Base-by-base conservation (phyloP, 805 yeast genomes). In the Zygosaccharomyces rouxii region DNA sequence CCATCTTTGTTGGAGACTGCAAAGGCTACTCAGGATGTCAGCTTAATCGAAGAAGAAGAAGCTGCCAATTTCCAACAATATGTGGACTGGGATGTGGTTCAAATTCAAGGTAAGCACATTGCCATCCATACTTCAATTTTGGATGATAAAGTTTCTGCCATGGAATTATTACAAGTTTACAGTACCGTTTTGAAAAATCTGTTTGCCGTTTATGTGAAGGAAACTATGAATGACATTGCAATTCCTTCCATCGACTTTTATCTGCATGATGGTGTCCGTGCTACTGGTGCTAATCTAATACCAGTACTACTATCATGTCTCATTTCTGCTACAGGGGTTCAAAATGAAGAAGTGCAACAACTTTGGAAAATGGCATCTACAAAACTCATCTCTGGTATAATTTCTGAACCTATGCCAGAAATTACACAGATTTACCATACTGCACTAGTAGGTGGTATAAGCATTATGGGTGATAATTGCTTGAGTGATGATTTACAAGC, bases 71-170 rank as follows among this genome's bases (percentile, higher is more conserved):
- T 80, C 55, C 85, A 82, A 57, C 83, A 81, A 60, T 86, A 88
- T 58, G 95, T 89, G 46, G 97, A 89, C 53, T 94, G 97, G 94
- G 98, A 94, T 62, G 94, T 94, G 40, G 83, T 94, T 47, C 89
- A 89, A 57, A 73, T 90, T 39, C 82, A 88, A 26, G 99, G 98
- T 46, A 90, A 89, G 67, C 90, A 88, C 61, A 81, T 94, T 60
- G 98, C 97, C 19, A 89, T 94, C 45, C 96, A 92, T 64, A 90
- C 97, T 3, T 89, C 97, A 10, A 74, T 87, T n/a, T 75, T 94
- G 50, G 99, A 94, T 63, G 98, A 92, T 54, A 94, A 94, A 69
- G 90, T 88, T 3, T 78, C 84, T 38, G 97, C 98, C 5, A 87
- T 94, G 74, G 97, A 92, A 62, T 72, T 92, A 45, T 72, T 94